phyloP scores from a whole-genome alignment of 306 rosid genomes.

The Elaeagnus macrophylla region DNA sequence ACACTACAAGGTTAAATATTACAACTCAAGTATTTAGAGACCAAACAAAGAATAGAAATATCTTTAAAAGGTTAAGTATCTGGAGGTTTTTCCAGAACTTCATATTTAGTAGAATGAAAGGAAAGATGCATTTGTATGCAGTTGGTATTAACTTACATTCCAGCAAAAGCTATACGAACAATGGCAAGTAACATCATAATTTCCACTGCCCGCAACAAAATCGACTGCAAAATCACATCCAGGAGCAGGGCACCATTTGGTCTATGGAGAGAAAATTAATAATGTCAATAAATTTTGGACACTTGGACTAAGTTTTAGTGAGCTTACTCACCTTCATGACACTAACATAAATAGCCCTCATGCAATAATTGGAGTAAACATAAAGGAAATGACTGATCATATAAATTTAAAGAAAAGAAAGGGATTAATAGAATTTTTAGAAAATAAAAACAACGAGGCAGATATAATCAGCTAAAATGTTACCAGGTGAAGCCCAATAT shows the following conservation, averaged over 20 bases:
- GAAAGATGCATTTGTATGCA: not conserved
- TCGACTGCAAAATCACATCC: conserved; percentile 89
- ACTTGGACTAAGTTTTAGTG: not conserved
- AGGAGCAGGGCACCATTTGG: conserved; percentile 97
- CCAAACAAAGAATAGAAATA: no score
- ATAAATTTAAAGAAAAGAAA: no score
- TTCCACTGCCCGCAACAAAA: conserved; percentile 76
- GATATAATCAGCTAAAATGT: no score
- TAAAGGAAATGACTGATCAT: no score
- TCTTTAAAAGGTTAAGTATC: not conserved
- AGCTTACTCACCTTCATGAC: not conserved
- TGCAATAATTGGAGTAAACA: not conserved
- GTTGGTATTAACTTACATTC: conserved; percentile 42
- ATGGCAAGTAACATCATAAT: conserved; percentile 84
- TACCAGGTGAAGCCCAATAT: not conserved
- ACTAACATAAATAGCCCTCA: not conserved
- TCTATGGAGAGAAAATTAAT: conserved; percentile 26
- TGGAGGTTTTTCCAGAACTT: not conserved
- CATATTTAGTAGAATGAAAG: not conserved
- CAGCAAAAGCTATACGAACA: conserved; percentile 91
- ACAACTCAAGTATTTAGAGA: not conserved
- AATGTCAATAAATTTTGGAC: not conserved
- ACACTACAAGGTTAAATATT: conserved; percentile 40
- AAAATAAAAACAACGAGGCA: not conserved
- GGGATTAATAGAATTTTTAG: not conserved